Conservation (phyloP, 805 yeast species). For the Spathaspora sp. region DNA sequence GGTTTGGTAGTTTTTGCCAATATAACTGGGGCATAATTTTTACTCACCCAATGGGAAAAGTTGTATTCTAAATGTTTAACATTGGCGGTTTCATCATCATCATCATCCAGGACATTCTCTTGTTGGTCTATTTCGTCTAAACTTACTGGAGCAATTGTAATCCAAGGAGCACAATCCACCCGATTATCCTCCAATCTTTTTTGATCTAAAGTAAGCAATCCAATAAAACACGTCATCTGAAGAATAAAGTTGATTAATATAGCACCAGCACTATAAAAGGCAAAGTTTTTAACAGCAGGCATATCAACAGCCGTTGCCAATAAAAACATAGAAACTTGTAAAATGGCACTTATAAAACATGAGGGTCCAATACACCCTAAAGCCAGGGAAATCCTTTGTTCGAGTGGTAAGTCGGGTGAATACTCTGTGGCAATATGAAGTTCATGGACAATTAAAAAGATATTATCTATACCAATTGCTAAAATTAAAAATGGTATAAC, state of each 20-base stretch:
- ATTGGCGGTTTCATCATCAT: slow-evolving; percentile 6
- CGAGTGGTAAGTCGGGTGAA: slow-evolving; percentile 39
- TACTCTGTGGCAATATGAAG: slow-evolving; percentile 51
- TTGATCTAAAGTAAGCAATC: slow-evolving; percentile 68
- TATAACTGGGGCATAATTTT: slow-evolving; percentile 58
- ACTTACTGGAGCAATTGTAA: slow-evolving; percentile 23
- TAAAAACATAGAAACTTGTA: slow-evolving; percentile 77
- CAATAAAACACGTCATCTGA: slow-evolving; percentile 78
- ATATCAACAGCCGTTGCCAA: slow-evolving; percentile 79
- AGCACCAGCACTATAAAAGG: slow-evolving; percentile 85
- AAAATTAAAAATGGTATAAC: slow-evolving; percentile 90
- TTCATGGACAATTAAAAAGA: slow-evolving; percentile 82
- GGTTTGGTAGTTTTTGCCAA: slow-evolving; percentile 46
- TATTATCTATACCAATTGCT: slow-evolving; percentile 96
- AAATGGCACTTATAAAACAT: slow-evolving; percentile 68
- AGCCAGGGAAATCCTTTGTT: slow-evolving; percentile 59
- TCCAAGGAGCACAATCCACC: slow-evolving; percentile 61
- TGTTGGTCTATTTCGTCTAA: slow-evolving; percentile 6
- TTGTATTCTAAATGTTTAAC: slow-evolving; percentile 15
- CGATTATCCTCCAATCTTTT: slow-evolving; percentile 54
- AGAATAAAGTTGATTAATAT: slow-evolving; percentile 69
- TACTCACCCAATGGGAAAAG: slow-evolving; percentile 36
- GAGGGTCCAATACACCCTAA: slow-evolving; percentile 83
- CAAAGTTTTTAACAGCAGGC: slow-evolving; percentile 97
- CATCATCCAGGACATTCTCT: not conserved